Conservation (phyloP, 345 rosid species). For the Gossypium turneri region DNA sequence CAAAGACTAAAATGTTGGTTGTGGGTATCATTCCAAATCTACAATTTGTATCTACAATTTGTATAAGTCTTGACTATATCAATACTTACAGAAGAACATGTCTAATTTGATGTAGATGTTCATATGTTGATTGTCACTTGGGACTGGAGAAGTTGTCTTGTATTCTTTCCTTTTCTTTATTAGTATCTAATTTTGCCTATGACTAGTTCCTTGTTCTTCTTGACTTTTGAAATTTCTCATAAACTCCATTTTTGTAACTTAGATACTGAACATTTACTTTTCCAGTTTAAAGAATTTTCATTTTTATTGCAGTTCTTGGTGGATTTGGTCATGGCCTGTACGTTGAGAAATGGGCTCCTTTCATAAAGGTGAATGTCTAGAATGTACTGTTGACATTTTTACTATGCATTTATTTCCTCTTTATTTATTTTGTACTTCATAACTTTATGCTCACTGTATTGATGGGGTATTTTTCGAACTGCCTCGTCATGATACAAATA, state of each 20-base stretch:
- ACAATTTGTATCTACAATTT: background rate
- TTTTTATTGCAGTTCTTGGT: constrained; percentile 65
- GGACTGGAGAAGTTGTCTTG: background rate
- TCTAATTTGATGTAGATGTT: background rate
- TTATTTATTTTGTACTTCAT: background rate
- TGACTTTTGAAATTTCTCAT: background rate
- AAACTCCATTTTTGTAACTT: background rate
- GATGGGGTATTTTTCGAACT: background rate
- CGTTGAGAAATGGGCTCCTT: constrained; percentile 96
- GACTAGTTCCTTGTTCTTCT: background rate
- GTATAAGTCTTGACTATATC: background rate
- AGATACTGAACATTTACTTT: background rate
- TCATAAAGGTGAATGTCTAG: constrained; percentile 53
- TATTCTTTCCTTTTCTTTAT: background rate
- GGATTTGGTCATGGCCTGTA: constrained; percentile 72
- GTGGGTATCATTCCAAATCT: background rate
- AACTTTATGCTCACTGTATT: background rate
- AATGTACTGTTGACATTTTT: constrained; percentile 9
- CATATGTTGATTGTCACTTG: background rate
- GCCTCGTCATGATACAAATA: background rate
- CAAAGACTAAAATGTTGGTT: background rate
- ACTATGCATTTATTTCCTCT: background rate
- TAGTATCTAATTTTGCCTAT: background rate
- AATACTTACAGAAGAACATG: background rate
- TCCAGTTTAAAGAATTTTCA: constrained; percentile 3